These are phyloP conservation scores for Colletotrichum costaricense DNA, from an alignment of 2,329 filamentous ascomycete species.

Conservation along the genomic window DNA sequence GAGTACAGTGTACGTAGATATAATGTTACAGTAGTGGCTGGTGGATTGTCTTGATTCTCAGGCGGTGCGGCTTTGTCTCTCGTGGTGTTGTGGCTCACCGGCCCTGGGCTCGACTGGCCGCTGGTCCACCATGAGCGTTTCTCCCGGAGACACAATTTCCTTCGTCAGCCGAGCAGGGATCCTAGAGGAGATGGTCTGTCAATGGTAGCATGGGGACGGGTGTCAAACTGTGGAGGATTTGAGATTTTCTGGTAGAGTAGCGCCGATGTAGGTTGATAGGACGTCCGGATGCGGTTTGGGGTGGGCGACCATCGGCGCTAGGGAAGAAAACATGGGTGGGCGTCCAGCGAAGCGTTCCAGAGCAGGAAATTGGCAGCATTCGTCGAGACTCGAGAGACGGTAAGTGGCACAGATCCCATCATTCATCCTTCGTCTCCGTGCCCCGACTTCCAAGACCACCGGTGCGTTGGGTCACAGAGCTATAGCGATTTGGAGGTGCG, in stretches of 20 bases:
- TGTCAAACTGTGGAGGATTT: conserved; percentile 26
- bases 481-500: background rate
- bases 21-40: background rate
- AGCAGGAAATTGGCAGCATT: conserved; percentile 20
- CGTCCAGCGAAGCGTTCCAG: conserved; percentile 17
- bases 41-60: background rate
- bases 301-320: conserved; percentile 15
- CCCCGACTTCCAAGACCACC: background rate
- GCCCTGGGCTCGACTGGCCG: background rate
- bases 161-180: conserved; percentile 23
- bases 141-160: conserved; percentile 9
- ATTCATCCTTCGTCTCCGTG: background rate
- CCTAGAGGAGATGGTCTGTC: conserved; percentile 10
- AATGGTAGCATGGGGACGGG: conserved; percentile 11
- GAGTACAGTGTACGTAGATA: background rate
- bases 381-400: background rate
- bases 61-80: background rate
- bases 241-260: conserved; percentile 28
- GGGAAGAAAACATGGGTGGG: conserved; percentile 2
- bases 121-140: conserved; percentile 2
- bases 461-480: background rate
- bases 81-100: background rate
- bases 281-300: conserved; percentile 24
- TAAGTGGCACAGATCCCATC: conserved; percentile 12
- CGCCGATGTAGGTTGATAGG: conserved; percentile 25